Percentiles rank a stretch among this genome's conserved stretches.
These are phyloP conservation scores for Pseudogymnoascus sp. DNA, from an alignment of 2,329 filamentous ascomycete species.

Conservation along the genomic window DNA sequence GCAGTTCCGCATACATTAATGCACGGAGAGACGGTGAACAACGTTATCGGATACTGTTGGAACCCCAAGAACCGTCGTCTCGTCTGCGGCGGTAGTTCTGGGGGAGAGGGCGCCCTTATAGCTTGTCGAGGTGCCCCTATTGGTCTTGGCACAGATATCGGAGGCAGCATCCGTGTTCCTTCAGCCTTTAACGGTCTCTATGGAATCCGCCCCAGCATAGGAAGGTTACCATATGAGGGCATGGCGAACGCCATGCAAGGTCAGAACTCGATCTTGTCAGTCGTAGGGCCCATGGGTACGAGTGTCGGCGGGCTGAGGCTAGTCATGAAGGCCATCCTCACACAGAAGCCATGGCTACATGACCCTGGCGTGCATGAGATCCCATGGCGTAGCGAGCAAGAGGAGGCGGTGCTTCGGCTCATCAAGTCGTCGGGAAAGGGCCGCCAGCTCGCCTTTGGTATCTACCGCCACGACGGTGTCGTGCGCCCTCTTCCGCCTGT, in stretches of 20 bases:
- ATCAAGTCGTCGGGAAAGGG: slow-evolving; percentile 28
- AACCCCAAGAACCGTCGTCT: slow-evolving; percentile 26
- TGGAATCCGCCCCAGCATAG: slow-evolving; percentile 30
- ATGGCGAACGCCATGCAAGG: slow-evolving; percentile 52
- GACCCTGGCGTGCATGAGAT: slow-evolving; percentile 58
- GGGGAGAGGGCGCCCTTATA: slow-evolving; percentile 28
- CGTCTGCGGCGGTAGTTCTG: slow-evolving; percentile 24
- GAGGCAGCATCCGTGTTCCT: slow-evolving; percentile 28
- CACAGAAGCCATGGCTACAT: slow-evolving; percentile 52
- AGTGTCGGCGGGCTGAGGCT: slow-evolving; percentile 46
- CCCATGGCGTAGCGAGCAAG: slow-evolving; percentile 48
- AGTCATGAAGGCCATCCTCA: slow-evolving; percentile 46
- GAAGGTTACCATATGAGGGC: slow-evolving; percentile 40
- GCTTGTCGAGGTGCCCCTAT: slow-evolving; percentile 25
- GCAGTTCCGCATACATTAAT: slow-evolving; percentile 33
- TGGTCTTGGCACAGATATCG: slow-evolving; percentile 28
- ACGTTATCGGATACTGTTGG: slow-evolving; percentile 33
- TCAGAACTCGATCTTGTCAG: slow-evolving; percentile 52
- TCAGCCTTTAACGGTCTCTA: slow-evolving; percentile 32
- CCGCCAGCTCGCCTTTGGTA: slow-evolving; percentile 42
- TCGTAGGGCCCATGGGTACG: slow-evolving; percentile 54
- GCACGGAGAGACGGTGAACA: slow-evolving; percentile 35
- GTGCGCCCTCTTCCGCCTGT: slow-evolving; percentile 49
- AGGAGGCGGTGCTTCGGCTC: slow-evolving; percentile 29
- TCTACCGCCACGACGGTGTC: slow-evolving; percentile 43